phyloP scores from a whole-genome alignment of 2,329 filamentous ascomycete genomes.

The Diaporthe citrichinensis region DNA sequence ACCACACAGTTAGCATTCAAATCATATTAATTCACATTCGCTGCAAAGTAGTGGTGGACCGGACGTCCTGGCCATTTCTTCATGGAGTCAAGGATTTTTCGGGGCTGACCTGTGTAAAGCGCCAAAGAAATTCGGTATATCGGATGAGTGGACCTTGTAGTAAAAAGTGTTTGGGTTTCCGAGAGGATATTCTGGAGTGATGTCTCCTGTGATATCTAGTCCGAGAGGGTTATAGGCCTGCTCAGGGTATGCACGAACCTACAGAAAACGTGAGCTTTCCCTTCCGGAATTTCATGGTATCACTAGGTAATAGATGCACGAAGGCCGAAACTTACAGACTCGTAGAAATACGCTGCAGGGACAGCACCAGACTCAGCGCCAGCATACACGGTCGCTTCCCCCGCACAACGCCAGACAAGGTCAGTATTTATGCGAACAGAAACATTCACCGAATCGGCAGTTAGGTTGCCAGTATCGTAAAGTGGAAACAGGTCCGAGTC shows the following conservation, averaged over 20 bases:
- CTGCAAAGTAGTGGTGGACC: not conserved
- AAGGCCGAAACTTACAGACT: conserved; percentile 1
- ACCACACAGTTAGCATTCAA: not conserved
- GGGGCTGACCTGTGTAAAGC: conserved; percentile 3
- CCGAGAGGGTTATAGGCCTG: not conserved
- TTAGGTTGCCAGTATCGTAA: conserved; percentile 1
- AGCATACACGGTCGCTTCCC: conserved; percentile 22
- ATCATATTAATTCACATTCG: not conserved
- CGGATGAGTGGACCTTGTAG: conserved; percentile 18
- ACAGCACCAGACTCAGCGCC: conserved; percentile 16
- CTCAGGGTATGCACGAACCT: conserved; percentile 24
- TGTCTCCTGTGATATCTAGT: conserved; percentile 5
- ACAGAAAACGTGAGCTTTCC: not conserved
- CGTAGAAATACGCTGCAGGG: conserved; percentile 5
- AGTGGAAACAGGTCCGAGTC: not conserved
- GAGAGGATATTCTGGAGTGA: conserved; percentile 16
- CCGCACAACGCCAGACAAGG: conserved; percentile 13
- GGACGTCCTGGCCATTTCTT: too few relatives aligned
- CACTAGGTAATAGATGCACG: not conserved
- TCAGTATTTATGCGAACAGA: conserved; percentile 16
- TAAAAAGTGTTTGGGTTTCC: not conserved
- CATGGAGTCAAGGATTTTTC: not conserved
- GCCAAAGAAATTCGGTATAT: conserved; percentile 12
- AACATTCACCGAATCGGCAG: conserved; percentile 11
- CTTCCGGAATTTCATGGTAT: too few relatives aligned